Percentiles rank a stretch among this genome's conserved stretches.
phyloP scores from a whole-genome alignment of 495 filamentous ascomycete species.

The Geopyxis carbonaria region DNA sequence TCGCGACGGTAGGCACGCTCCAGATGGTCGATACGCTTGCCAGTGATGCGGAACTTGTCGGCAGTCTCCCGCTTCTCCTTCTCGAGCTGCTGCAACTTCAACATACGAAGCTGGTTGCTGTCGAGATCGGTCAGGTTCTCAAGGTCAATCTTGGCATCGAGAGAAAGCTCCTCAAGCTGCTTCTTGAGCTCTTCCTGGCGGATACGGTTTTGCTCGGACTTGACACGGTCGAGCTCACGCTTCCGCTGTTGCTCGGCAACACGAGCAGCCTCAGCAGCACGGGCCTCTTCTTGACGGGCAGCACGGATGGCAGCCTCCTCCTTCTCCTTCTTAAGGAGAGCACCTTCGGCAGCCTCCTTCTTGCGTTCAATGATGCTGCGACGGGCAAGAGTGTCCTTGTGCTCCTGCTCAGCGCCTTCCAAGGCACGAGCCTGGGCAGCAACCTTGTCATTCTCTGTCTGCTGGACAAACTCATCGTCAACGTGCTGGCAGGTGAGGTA shows the following conservation, averaged over 20 bases:
- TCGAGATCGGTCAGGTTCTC: constrained; percentile 64
- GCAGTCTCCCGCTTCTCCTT: constrained; percentile 90
- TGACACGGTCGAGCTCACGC: constrained; percentile 72
- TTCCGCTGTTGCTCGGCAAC: constrained; percentile 79
- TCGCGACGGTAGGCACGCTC: constrained; percentile 93
- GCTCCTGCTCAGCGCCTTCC: constrained; percentile 79
- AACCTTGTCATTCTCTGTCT: constrained; percentile 59
- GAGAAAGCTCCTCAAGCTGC: constrained; percentile 84
- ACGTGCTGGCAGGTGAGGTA: constrained; percentile 90
- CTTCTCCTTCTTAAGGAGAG: constrained; percentile 70
- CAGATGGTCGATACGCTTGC: constrained; percentile 92
- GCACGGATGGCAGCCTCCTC: constrained; percentile 78
- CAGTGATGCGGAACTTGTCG: constrained; percentile 75
- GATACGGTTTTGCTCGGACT: constrained; percentile 79
- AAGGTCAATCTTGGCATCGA: constrained; percentile 64
- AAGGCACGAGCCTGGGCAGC: constrained; percentile 62
- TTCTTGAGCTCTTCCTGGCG: constrained; percentile 87
- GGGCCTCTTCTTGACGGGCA: constrained; percentile 63
- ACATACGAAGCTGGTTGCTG: constrained; percentile 68
- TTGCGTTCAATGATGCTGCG: constrained; percentile 87
- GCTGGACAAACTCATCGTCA: constrained; percentile 69
- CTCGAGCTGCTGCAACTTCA: constrained; percentile 89
- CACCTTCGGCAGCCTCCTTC: constrained; percentile 79
- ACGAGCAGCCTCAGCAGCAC: constrained; percentile 73
- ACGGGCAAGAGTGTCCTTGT: constrained; percentile 69